phyloP scores from a whole-genome alignment of 129 eudicot species.

The Calendula officinalis region DNA sequence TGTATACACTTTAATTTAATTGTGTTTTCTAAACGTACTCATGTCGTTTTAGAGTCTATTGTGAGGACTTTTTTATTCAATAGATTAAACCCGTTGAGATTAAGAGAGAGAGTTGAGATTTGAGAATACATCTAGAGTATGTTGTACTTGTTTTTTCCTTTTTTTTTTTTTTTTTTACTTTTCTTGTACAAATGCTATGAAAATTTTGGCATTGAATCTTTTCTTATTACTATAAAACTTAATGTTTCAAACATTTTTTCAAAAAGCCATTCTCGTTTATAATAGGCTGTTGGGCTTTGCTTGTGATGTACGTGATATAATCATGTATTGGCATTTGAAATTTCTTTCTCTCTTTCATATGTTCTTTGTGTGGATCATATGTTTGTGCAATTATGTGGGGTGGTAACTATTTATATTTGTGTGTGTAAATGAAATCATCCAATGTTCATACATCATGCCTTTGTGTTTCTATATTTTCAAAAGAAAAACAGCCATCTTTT shows the following conservation, averaged over 20 bases:
- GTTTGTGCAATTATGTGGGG: not conserved
- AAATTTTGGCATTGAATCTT: constrained; percentile 39
- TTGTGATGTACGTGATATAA: too few species aligned
- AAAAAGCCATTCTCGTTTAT: too few species aligned
- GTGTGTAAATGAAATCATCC: not conserved
- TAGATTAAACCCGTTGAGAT: constrained; percentile 1
- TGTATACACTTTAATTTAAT: constrained; percentile 43
- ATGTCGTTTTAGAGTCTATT: constrained; percentile 16
- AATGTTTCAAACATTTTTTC: not conserved
- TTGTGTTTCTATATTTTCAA: not conserved
- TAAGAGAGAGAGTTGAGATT: constrained; percentile 4
- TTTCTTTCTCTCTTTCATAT: not conserved
- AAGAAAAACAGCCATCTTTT: too few species aligned
- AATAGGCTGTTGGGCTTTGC: too few species aligned
- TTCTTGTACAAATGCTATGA: constrained; percentile 45
- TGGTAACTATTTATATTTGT: too few species aligned
- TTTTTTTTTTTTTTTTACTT: not conserved
- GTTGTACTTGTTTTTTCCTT: constrained; percentile 42
- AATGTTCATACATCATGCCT: not conserved
- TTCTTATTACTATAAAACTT: constrained; percentile 4
- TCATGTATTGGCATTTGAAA: too few species aligned
- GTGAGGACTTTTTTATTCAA: constrained; percentile 16
- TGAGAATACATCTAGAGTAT: constrained; percentile 33
- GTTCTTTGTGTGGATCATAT: not conserved
- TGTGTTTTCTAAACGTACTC: constrained; percentile 19